Evolutionary conservation across 192 early-diverging fungal genomes (phyloP).

Genomic region (Coemansia javaensis): DNA sequence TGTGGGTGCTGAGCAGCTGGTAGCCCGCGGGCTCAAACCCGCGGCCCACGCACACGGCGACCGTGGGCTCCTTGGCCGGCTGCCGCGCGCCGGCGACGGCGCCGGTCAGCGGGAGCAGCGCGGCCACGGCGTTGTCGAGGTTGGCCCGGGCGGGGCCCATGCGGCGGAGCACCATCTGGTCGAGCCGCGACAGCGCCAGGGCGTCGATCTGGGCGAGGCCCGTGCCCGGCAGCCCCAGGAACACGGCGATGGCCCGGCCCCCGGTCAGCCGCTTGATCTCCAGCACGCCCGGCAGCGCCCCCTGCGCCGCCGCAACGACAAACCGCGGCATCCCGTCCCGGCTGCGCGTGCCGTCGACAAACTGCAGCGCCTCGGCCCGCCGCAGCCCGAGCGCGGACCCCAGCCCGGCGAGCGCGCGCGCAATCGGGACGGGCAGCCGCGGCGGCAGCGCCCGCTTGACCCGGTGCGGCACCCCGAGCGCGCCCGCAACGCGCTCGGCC

Average conservation of each 20-base stretch:
- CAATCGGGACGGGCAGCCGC: background rate
- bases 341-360: conserved; percentile 2
- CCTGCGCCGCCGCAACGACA: conserved; percentile 25
- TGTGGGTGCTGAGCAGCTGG: conserved; percentile 17
- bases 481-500: conserved; percentile 12
- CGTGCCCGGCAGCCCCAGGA: conserved; percentile 22
- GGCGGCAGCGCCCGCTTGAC: conserved; percentile 5
- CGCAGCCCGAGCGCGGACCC: conserved; percentile 1
- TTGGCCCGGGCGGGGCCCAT: conserved; percentile 39
- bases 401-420: conserved; percentile 5
- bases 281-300: conserved; percentile 24
- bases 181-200: conserved; percentile 29
- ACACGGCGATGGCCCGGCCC: conserved; percentile 18
- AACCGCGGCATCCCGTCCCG: conserved; percentile 26
- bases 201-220: conserved; percentile 29
- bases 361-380: background rate
- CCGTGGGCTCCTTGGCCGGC: background rate
- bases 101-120: conserved; percentile 39
- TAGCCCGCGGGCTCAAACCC: conserved; percentile 37
- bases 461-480: conserved; percentile 17
- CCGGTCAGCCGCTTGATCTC: conserved; percentile 15
- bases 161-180: conserved; percentile 35
- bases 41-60: conserved; percentile 39
- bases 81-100: background rate
- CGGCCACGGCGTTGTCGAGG: conserved; percentile 34